Percentiles rank a stretch among this genome's conserved stretches.
These are phyloP conservation scores for Zygosaccharomyces rouxii DNA, from an alignment of 805 yeast species.

Conservation along the genomic window DNA sequence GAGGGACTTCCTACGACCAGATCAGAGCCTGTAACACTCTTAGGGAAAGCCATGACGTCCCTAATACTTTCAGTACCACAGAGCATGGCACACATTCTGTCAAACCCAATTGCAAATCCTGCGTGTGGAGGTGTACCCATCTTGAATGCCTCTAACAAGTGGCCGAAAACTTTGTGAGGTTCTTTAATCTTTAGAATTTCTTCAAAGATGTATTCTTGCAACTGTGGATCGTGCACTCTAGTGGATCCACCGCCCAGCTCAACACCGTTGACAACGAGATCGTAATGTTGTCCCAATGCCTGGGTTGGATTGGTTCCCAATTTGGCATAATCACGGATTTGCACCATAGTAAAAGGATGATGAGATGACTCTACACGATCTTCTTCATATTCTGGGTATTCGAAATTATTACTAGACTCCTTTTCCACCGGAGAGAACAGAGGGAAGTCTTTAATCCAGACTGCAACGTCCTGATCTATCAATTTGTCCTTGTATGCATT, in stretches of 20 bases:
- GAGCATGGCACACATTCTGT: constrained; percentile 86
- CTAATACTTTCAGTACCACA: constrained; percentile 72
- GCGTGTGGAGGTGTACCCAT: constrained; percentile 99
- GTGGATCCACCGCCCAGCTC: constrained; percentile 98
- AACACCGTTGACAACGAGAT: constrained; percentile 86
- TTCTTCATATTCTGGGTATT: constrained; percentile 60
- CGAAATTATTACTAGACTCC: constrained; percentile 21
- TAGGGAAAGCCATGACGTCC: constrained; percentile 95
- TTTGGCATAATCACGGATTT: constrained; percentile 58
- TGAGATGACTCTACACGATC: constrained; percentile 65
- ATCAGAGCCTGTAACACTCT: constrained; percentile 83
- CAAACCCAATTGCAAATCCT: constrained; percentile 94
- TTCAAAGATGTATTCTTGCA: constrained; percentile 71
- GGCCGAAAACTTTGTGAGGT: constrained; percentile 72
- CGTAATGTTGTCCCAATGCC: constrained; percentile 89
- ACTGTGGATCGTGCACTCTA: constrained; percentile 80
- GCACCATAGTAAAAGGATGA: constrained; percentile 96
- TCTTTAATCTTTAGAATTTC: constrained; percentile 56
- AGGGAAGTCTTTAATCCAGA: constrained; percentile 94
- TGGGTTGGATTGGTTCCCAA: constrained; percentile 51
- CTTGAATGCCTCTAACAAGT: constrained; percentile 70
- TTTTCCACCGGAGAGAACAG: constrained; percentile 72
- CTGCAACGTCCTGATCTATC: constrained; percentile 42
- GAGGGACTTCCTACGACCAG: constrained; percentile 87
- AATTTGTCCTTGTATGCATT: constrained; percentile 40